Percentiles rank a stretch among this genome's conserved stretches.
Conservation (phyloP, 768 basidiomycete species). For the Pisolithus sp. region DNA sequence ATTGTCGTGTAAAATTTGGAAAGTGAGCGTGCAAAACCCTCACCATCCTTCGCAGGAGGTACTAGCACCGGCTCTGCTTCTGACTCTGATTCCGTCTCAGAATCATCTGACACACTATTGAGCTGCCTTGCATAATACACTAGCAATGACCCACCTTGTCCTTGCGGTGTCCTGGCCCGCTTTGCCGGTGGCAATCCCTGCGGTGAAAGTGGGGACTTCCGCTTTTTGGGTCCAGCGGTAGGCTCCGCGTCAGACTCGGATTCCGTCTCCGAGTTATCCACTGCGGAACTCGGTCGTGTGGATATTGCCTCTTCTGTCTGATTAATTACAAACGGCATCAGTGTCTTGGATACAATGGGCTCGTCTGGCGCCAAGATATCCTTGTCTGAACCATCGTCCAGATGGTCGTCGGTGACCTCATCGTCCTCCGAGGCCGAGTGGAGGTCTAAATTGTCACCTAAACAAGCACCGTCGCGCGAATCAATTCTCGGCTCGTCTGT, state of each 20-base stretch:
- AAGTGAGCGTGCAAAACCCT: background rate
- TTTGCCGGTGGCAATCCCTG: conserved; percentile 11
- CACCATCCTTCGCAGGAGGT: background rate
- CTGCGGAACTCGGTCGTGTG: background rate
- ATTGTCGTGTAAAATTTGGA: background rate
- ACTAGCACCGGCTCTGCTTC: conserved; percentile 18
- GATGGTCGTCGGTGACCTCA: conserved; percentile 16
- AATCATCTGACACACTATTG: conserved; percentile 24
- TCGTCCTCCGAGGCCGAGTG: conserved; percentile 47
- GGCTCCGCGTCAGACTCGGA: conserved; percentile 24
- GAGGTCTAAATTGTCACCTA: conserved; percentile 39
- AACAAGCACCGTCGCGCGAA: background rate
- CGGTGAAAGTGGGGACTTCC: conserved; percentile 17
- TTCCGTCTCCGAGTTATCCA: conserved; percentile 28
- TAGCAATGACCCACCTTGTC: conserved; percentile 13
- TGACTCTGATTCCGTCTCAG: conserved; percentile 44
- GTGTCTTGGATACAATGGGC: conserved; percentile 20
- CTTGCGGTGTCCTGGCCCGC: conserved; percentile 8
- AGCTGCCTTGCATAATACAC: background rate
- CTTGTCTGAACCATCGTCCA: conserved; percentile 13
- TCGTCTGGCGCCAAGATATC: conserved; percentile 19
- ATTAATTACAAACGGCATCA: conserved; percentile 5
- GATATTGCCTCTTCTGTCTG: conserved; percentile 3
- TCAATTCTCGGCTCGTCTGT: background rate
- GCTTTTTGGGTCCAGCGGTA: conserved; percentile 11